A percentile compares a stretch with the other conserved stretches of the same genome.
Evolutionary conservation across 495 filamentous ascomycete genomes (phyloP).

Genomic region (Aspergillus heteromorphus): DNA sequence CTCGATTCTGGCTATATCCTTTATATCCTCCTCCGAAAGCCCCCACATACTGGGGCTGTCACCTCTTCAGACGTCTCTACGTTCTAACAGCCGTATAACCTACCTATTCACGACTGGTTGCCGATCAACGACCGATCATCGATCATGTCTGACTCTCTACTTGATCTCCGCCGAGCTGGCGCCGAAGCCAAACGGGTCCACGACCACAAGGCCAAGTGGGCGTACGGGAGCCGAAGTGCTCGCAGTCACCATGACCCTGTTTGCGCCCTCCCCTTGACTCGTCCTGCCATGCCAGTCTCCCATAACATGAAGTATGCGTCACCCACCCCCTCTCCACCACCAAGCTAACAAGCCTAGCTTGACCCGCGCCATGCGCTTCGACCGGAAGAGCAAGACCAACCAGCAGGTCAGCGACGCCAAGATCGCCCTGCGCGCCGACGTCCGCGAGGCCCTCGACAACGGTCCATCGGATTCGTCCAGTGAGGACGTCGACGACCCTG

Average conservation of each 20-base stretch:
- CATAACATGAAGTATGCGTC: conserved; percentile 15
- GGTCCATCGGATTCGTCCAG: conserved; percentile 28
- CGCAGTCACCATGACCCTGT: not conserved
- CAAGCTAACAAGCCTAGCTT: conserved; percentile 5
- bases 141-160: conserved; percentile 15
- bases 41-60: too few species aligned
- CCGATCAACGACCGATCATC: too few species aligned
- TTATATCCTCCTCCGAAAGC: too few species aligned
- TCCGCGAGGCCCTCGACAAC: conserved; percentile 24
- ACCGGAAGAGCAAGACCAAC: conserved; percentile 27
- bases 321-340: not conserved
- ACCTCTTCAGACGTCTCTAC: too few species aligned
- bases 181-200: conserved; percentile 39
- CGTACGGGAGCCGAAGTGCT: conserved; percentile 32
- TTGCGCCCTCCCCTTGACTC: conserved; percentile 14
- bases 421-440: conserved; percentile 32
- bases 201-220: conserved; percentile 53
- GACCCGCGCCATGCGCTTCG: conserved; percentile 14
- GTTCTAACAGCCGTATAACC: too few species aligned
- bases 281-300: conserved; percentile 23
- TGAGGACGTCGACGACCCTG: conserved; percentile 39
- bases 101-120: too few species aligned
- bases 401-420: conserved; percentile 27
- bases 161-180: conserved; percentile 22
- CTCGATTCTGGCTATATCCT: too few species aligned